These are phyloP conservation scores for Metschnikowia similis DNA, from an alignment of 805 yeast genomes.

Conservation along the genomic window DNA sequence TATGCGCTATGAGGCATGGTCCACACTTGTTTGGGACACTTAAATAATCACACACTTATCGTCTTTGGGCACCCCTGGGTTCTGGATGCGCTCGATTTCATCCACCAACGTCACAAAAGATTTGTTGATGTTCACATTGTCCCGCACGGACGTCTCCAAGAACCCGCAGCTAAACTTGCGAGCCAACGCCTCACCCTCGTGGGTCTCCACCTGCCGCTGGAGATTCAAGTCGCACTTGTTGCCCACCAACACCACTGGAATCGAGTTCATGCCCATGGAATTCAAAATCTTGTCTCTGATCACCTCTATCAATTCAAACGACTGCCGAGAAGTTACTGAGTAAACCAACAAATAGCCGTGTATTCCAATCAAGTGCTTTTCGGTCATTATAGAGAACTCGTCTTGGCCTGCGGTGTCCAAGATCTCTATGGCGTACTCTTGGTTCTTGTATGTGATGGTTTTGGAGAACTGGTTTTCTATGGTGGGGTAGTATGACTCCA, in stretches of 20 bases:
- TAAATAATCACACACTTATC: slow-evolving; percentile 51
- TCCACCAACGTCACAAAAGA: slow-evolving; percentile 59
- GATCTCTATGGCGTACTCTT: slow-evolving; percentile 76
- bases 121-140: slow-evolving; percentile 41
- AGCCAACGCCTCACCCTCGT: slow-evolving; percentile 38
- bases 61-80: slow-evolving; percentile 42
- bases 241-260: slow-evolving; percentile 42
- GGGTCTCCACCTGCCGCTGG: slow-evolving; percentile 18
- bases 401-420: slow-evolving; percentile 94
- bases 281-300: slow-evolving; percentile 83
- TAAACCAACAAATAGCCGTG: slow-evolving; percentile 82
- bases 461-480: slow-evolving; percentile 82
- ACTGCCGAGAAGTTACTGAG: slow-evolving; percentile 71
- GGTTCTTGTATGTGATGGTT: slow-evolving; percentile 61
- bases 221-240: slow-evolving; percentile 18
- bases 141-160: slow-evolving; percentile 48
- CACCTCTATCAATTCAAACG: slow-evolving; percentile 70
- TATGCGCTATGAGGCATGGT: not conserved
- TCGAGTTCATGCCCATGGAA: slow-evolving; percentile 47
- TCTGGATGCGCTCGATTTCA: slow-evolving; percentile 58
- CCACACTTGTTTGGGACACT: slow-evolving; percentile 4
- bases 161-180: slow-evolving; percentile 41
- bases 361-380: slow-evolving; percentile 72
- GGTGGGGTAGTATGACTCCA: slow-evolving; percentile 87
- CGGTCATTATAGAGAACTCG: slow-evolving; percentile 76